phyloP scores from a whole-genome alignment of 306 rosid genomes.

The Cicer pinnatifidum region DNA sequence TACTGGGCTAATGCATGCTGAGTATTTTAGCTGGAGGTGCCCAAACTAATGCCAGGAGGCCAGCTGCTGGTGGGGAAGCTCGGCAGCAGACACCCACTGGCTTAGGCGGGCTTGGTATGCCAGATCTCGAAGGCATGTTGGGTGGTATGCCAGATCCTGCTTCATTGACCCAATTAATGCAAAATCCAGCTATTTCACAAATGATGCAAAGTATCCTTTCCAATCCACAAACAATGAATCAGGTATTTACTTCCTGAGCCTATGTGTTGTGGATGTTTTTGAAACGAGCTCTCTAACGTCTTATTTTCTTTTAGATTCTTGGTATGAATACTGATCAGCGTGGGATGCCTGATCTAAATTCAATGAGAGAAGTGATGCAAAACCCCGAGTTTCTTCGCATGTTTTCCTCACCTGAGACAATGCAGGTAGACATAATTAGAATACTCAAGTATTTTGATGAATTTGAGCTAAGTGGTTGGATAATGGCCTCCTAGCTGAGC shows the following conservation, averaged over 20 bases:
- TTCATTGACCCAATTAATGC: conserved; percentile 69
- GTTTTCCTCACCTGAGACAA: conserved; percentile 81
- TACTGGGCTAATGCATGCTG: conserved; percentile 29
- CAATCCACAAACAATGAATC: conserved; percentile 77
- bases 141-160: conserved; percentile 69
- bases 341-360: conserved; percentile 69
- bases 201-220: conserved; percentile 87
- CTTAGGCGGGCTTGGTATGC: conserved; percentile 67
- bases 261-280: conserved; percentile 36
- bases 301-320: conserved; percentile 56
- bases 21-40: conserved; percentile 63
- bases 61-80: conserved; percentile 60
- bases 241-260: conserved; percentile 52
- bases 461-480: conserved; percentile 26
- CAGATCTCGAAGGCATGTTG: conserved; percentile 65
- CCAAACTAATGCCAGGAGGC: conserved; percentile 58
- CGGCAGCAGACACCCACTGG: conserved; percentile 63
- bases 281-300: conserved; percentile 39
- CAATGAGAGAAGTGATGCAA: conserved; percentile 88
- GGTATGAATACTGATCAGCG: conserved; percentile 69
- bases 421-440: conserved; percentile 66
- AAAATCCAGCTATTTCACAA: conserved; percentile 85
- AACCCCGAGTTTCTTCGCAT: conserved; percentile 79
- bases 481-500: conserved; percentile 29
- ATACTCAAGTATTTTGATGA: conserved; percentile 35